Evolutionary conservation across 371 early-diverging fungal genomes (phyloP).

Genomic region (Rhizopus stolonifer): DNA sequence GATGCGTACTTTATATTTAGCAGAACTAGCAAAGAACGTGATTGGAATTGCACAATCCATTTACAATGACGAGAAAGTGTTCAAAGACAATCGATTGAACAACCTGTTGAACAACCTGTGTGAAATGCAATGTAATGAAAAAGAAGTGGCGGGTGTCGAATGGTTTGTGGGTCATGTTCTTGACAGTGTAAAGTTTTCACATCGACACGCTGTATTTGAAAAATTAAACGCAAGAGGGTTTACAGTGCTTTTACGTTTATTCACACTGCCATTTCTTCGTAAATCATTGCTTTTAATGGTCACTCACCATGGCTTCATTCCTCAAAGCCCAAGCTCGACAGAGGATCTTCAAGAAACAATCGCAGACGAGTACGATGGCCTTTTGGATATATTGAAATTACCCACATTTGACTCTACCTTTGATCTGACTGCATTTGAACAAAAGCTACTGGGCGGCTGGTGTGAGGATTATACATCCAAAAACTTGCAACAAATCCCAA

Average conservation of each 20-base stretch:
- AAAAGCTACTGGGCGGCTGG: slow-evolving; percentile 31
- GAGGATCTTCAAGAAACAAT: slow-evolving; percentile 16
- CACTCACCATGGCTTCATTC: slow-evolving; percentile 41
- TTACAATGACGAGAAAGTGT: slow-evolving; percentile 10
- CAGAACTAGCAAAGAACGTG: slow-evolving; percentile 63
- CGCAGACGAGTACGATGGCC: slow-evolving; percentile 33
- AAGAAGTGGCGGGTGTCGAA: slow-evolving; percentile 3
- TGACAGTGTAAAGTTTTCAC: slow-evolving; percentile 1
- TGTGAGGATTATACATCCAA: slow-evolving; percentile 26
- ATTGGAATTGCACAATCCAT: slow-evolving; percentile 36
- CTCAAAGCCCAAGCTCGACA: slow-evolving; percentile 21
- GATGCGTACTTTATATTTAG: slow-evolving; percentile 61
- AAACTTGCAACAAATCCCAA: slow-evolving; percentile 16
- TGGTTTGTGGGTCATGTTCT: slow-evolving; percentile 14
- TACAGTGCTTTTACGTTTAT: slow-evolving; percentile 29
- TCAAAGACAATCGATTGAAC: slow-evolving; percentile 4
- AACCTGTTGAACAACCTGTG: slow-evolving; percentile 11
- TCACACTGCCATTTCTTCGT: slow-evolving; percentile 45
- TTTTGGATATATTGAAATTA: slow-evolving; percentile 31
- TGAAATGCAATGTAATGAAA: neutral
- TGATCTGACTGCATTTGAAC: slow-evolving; percentile 22
- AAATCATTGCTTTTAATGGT: slow-evolving; percentile 41
- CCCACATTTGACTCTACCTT: slow-evolving; percentile 31
- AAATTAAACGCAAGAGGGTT: slow-evolving; percentile 19
- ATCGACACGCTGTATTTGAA: slow-evolving; percentile 14